Evolutionary conservation across 2,329 filamentous ascomycete genomes (phyloP).

Genomic region (Neonectria magnoliae): DNA sequence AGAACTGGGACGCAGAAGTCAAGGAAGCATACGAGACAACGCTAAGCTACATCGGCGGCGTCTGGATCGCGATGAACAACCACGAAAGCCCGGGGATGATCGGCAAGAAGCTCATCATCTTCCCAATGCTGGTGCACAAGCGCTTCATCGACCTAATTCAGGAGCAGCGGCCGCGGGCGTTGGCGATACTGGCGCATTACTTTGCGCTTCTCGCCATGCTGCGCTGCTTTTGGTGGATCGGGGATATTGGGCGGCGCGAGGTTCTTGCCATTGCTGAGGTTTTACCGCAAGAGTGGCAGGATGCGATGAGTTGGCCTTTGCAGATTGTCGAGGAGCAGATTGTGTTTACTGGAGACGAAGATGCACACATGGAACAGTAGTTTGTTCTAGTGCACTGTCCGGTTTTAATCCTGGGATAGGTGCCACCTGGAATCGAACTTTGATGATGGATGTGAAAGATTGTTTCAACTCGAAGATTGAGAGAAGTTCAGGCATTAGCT

Average conservation of each 20-base stretch:
- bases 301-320: conserved; percentile 18
- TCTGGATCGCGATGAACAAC: conserved; percentile 17
- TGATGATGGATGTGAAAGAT: no score
- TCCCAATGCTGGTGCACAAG: conserved; percentile 7
- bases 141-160: conserved; percentile 14
- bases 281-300: conserved; percentile 9
- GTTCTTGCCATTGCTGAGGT: conserved; percentile 7
- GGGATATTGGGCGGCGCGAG: conserved; percentile 7
- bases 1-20: conserved; percentile 9
- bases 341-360: conserved; percentile 13
- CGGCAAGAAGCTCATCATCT: conserved; percentile 11
- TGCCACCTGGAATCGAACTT: no score
- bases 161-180: conserved; percentile 15
- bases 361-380: neutral
- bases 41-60: conserved; percentile 7
- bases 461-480: no score
- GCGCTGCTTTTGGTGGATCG: conserved; percentile 14
- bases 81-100: conserved; percentile 2
- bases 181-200: conserved; percentile 20
- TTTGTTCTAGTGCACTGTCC: no score
- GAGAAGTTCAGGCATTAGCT: no score
- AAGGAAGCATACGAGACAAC: conserved; percentile 14
- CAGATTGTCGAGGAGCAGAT: conserved; percentile 20
- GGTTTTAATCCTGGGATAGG: neutral
- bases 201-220: conserved; percentile 20